Conservation (phyloP, 2,329 filamentous ascomycete species). For the Xylariomycetidae sp. region DNA sequence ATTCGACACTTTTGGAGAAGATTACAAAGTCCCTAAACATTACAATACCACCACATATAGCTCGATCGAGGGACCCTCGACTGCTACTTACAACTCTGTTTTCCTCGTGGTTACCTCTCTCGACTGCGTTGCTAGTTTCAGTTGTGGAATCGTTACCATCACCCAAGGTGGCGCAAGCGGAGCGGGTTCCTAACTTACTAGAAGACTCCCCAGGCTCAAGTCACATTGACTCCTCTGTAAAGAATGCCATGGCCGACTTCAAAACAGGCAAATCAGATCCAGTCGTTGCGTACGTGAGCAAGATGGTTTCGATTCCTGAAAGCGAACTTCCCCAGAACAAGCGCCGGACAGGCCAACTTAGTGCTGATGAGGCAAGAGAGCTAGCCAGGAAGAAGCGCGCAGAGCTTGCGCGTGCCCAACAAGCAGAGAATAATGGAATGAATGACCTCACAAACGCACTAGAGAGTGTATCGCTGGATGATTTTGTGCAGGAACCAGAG, state of each 20-base stretch:
- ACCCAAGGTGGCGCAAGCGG: constrained; percentile 72
- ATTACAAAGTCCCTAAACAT: constrained; percentile 89
- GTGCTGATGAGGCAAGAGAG: constrained; percentile 84
- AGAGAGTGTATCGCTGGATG: constrained; percentile 55
- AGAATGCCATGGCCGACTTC: constrained; percentile 78
- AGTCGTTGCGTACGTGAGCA: constrained; percentile 92
- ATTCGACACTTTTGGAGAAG: constrained; percentile 80
- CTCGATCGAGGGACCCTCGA: constrained; percentile 78
- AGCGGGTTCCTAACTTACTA: constrained; percentile 74
- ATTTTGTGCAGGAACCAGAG: constrained; percentile 40
- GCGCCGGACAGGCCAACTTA: constrained; percentile 66
- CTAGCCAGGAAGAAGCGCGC: constrained; percentile 83
- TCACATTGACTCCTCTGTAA: constrained; percentile 63
- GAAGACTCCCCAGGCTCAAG: constrained; percentile 73
- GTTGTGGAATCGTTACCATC: constrained; percentile 91
- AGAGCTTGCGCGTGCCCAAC: constrained; percentile 77
- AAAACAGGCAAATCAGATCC: constrained; percentile 67
- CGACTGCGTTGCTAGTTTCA: constrained; percentile 86
- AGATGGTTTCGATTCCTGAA: constrained; percentile 93
- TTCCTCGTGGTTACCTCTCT: constrained; percentile 84
- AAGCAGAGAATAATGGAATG: constrained; percentile 47
- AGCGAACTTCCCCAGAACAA: constrained; percentile 89
- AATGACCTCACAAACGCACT: constrained; percentile 58
- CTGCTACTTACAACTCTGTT: constrained; percentile 84
- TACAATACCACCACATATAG: constrained; percentile 76